Evolutionary conservation across 352 stramenopile genomes (phyloP), one percentile per base, ranked within the genome.

Genomic region (Pythium graminicola): DNA sequence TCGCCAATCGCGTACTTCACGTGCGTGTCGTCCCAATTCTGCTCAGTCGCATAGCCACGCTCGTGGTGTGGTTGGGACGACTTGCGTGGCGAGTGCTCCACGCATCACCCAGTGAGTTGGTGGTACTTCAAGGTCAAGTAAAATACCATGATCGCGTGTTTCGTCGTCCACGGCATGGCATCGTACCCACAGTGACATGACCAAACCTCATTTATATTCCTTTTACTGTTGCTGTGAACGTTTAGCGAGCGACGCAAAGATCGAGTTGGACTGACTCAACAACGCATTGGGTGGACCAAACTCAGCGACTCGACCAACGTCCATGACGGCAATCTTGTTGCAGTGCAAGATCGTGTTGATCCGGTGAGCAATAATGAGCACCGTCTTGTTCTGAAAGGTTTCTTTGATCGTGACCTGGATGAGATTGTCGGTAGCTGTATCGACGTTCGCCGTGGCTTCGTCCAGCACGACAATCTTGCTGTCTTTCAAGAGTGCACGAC

Each of bases 331-430:
- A 26, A 97, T 86, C 16, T 70, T 68, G 57, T 98, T 87, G 61
- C 76, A 84, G 55, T 98, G 86, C 58, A 97, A 76, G 52, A 98
- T 96, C 5, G 91, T 98, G 50, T 98, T 77, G n/a, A 98, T 60
- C 16, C 95, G 76, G 68, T 98, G 94, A 7, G 94, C 94, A 50
- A 98, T 96, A 1, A 79, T 96, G 2, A 98, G 54, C 24, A 96
- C 60, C 1, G 95, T 98, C 38, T 67, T 95, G 35, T 60, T 27
- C 31, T 65, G 87, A 62, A 98, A 98, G 24, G 45, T 56, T 26
- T 60, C 50, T 3, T 48, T 48, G 5, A 82, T 62, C 1, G 66
- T 73, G 6, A 44, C 32, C 65, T 98, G 91, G 54, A 97, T 94
- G 22, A 82, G 60, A 16, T 50, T 40, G 57, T 97, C 88, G 2